phyloP scores from a whole-genome alignment of 495 filamentous ascomycete species.

The Penicillium samsonianum region DNA sequence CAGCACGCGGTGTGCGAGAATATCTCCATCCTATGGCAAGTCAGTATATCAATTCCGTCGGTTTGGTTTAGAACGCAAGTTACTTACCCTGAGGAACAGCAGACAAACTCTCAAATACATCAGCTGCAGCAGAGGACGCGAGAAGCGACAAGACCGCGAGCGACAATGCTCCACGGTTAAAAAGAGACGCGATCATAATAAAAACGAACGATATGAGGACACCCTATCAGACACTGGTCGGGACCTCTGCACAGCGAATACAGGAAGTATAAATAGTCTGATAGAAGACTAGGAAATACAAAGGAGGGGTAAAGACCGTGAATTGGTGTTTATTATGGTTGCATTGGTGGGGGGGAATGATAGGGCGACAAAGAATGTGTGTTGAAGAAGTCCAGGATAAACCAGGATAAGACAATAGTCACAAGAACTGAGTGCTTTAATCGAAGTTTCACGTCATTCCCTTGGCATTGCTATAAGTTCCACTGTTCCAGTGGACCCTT shows the following conservation, averaged over 20 bases:
- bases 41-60: conserved; percentile 1
- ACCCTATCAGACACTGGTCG: conserved; percentile 2
- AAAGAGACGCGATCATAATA: conserved; percentile 33
- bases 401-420: not conserved
- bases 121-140: conserved; percentile 35
- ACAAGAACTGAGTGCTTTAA: not conserved
- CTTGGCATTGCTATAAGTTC: conserved; percentile 20
- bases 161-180: conserved; percentile 39
- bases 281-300: not conserved
- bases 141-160: conserved; percentile 45
- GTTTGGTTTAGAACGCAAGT: conserved; percentile 16
- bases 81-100: conserved; percentile 39
- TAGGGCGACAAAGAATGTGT: conserved; percentile 16
- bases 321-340: conserved; percentile 31
- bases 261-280: conserved; percentile 18
- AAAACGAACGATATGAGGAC: conserved; percentile 6
- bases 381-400: conserved; percentile 8
- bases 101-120: conserved; percentile 41
- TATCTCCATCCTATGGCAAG: conserved; percentile 40
- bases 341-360: conserved; percentile 28
- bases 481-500: conserved; percentile 11
- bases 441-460: not conserved
- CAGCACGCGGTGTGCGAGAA: conserved; percentile 29
- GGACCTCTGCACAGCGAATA: not conserved
- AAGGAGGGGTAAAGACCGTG: conserved; percentile 14